Base-by-base conservation (phyloP, 2,329 filamentous ascomycete genomes). In the Aspergillus calidoustus region DNA sequence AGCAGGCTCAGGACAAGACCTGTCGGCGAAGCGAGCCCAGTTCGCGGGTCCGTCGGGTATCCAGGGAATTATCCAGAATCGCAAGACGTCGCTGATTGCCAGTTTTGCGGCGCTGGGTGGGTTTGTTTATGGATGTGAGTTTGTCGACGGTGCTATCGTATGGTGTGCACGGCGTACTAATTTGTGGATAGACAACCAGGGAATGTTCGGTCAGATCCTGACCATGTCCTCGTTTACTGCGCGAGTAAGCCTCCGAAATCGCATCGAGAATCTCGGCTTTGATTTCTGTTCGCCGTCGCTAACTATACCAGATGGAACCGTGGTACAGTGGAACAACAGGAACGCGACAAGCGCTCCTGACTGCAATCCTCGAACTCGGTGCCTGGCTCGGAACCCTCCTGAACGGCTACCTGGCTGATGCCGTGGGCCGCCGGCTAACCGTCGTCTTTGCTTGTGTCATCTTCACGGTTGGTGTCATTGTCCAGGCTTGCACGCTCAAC, bases 151-250 rank as follows among this genome's bases (percentile, higher is more conserved):
- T 19, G n/a, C n/a, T n/a, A n/a, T n/a, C n/a, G 19, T 19, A 19
- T 19, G 19, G 19, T 19, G 19, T n/a, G n/a, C n/a, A n/a, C n/a
- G n/a, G n/a, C n/a, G n/a, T 19, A 19, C 19, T 19, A 19, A 15
- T 5, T 5, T 31, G 1, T 17, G 15, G 13, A 19, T 30, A 74
- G 72, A 91, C 77, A 91, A 92, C 71, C 88, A 91, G 73, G 90
- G 90, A 67, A 89, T 91, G 77, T 91, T 91, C 77, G 86, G 86
- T n/a, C 89, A 90, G 25, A 86, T 93, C 23, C 68, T 86, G 58
- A 81, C 79, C 23, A 84, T 84, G 81, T 69, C 72, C 4, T 77
- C 79, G 1, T 84, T 83, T 64, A 76, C 77, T 46, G 63, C 72
- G 49, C 75, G 82, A 46, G 83, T 83, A 75, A 76, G 79, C 55